A percentile compares a stretch with the other conserved stretches of the same genome.
These are phyloP conservation scores for Flaveria sonorensis DNA, from an alignment of 129 eudicot species.

Conservation along the genomic window DNA sequence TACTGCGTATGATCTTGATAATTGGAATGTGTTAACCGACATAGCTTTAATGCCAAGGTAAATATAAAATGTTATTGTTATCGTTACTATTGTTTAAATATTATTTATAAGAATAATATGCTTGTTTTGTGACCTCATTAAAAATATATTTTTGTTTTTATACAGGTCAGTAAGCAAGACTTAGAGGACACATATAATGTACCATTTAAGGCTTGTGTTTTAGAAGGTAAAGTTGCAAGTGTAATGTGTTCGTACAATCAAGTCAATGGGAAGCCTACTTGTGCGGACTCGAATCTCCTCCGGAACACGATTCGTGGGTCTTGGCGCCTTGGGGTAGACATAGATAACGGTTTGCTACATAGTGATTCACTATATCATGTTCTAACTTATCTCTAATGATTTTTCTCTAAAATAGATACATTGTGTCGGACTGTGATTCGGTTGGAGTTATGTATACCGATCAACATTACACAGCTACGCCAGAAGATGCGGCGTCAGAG, in stretches of 20 bases:
- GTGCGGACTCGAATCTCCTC: constrained; percentile 83
- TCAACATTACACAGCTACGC: constrained; percentile 78
- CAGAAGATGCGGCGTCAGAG: constrained; percentile 85
- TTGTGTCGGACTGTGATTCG: constrained; percentile 95
- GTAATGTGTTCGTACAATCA: constrained; percentile 98
- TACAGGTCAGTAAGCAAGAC: constrained; percentile 85
- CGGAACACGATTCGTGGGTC: constrained; percentile 72
- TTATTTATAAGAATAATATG: not conserved
- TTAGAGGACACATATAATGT: constrained; percentile 89
- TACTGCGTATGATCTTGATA: constrained; percentile 92
- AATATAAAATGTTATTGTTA: not conserved
- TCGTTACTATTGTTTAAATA: not conserved
- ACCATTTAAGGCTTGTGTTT: constrained; percentile 92
- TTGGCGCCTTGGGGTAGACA: constrained; percentile 81
- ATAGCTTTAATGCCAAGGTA: constrained; percentile 89
- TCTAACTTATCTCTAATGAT: not conserved
- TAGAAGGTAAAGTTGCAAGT: constrained; percentile 92
- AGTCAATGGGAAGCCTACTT: constrained; percentile 96
- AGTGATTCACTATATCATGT: not conserved
- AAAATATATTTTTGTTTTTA: not conserved
- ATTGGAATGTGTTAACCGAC: constrained; percentile 80
- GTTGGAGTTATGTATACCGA: constrained; percentile 58
- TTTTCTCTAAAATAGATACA: constrained; percentile 52
- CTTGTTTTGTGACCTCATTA: not conserved
- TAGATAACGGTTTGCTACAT: not conserved